These are phyloP conservation scores for Rusavskia elegans DNA, from an alignment of 495 filamentous ascomycete species.

Conservation along the genomic window DNA sequence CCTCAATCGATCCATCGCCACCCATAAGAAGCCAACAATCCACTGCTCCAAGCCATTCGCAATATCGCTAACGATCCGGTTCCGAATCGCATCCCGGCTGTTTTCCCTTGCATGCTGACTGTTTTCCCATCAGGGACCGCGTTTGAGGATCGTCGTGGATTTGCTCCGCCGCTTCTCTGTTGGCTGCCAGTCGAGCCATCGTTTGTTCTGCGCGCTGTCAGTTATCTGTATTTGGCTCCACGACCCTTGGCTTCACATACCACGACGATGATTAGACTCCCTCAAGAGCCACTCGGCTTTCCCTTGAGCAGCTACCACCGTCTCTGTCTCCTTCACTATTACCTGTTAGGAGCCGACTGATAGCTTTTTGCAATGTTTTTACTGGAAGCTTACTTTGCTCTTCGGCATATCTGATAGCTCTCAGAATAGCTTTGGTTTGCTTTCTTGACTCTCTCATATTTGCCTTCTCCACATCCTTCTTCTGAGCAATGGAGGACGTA, in stretches of 20 bases:
- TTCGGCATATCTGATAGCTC: neutral
- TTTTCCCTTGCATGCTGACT: no score
- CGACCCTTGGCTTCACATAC: neutral
- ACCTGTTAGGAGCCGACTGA: neutral
- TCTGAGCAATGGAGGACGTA: neutral
- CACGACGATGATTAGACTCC: neutral
- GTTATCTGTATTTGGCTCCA: neutral
- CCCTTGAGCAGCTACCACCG: neutral
- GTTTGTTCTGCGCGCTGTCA: neutral
- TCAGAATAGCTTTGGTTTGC: neutral
- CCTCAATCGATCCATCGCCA: no score
- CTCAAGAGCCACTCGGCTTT: neutral
- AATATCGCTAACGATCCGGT: no score
- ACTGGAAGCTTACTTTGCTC: neutral
- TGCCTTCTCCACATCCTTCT: neutral
- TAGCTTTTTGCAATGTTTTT: neutral
- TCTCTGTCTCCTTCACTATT: neutral
- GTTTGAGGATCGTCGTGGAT: neutral
- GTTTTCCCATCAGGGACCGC: neutral
- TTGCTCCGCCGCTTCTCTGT: neutral
- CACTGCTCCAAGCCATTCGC: no score
- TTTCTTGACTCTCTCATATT: neutral
- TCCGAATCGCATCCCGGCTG: no score
- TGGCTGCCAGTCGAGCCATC: neutral
- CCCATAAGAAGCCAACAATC: no score